Evolutionary conservation across 2,329 filamentous ascomycete species (phyloP), one percentile per base, ranked within the genome.

Genomic region (Curvularia spicifera): DNA sequence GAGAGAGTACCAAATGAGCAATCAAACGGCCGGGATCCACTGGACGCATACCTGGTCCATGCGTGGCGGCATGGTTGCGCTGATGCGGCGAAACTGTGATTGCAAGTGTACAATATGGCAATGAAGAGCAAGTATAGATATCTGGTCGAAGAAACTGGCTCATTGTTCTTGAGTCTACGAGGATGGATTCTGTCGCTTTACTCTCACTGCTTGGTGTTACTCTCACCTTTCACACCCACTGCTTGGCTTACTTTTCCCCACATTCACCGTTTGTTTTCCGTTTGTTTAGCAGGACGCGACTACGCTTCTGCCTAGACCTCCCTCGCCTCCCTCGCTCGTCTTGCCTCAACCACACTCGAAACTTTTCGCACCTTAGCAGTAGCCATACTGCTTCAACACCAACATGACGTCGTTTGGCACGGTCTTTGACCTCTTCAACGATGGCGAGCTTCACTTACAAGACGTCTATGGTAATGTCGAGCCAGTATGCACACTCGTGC

Each of bases 381-480:
- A 40, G 22, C 49, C 18, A 42, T 13, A 20, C 20, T 29, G 12
- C 26, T 50, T 44, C 15, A 29, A 13, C 54, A 43, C 46, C 47
- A 28, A 24, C 33, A 74, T 74, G 71, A 57, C 69, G 9, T 66
- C 73, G 5, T 63, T 67, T 48, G 73, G 72, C 46, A 71, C 65
- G 35, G 65, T 75, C 5, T 57, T 69, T 26, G 66, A 75, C 51
- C 57, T 76, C 22, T 64, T 76, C 58, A 67, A 75, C 56, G 65
- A 74, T 18, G 65, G 71, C 44, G 70, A 71, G 39, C 67, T 74
- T 44, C 56, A 69, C 8, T 43, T 74, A 46, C 70, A 73, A 40
- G 74, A 76, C 52, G 70, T 76, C 43, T 24, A 55, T 18, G 73
- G 71, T 59, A 70, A 71, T 48, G 66, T 72, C 44, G 63, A 69